A percentile compares a stretch with the other conserved stretches of the same genome.
These are phyloP conservation scores for Pistacia atlantica DNA, from an alignment of 345 rosid species.

Conservation along the genomic window DNA sequence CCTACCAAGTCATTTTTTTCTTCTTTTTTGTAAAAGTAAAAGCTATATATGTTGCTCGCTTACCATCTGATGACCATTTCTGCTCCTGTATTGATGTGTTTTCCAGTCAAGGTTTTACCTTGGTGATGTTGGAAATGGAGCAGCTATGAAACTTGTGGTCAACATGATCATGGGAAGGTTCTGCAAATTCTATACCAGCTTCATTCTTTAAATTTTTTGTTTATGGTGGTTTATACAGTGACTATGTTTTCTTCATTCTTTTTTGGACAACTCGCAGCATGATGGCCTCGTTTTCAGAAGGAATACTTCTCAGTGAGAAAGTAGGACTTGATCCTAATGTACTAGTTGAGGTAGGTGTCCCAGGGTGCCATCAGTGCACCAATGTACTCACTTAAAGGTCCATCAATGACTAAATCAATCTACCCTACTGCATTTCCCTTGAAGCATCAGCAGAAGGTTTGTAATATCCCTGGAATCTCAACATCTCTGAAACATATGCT, in stretches of 20 bases:
- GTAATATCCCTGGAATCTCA: slow-evolving; percentile 15
- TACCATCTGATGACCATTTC: background rate
- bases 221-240: slow-evolving; percentile 8
- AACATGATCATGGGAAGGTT: slow-evolving; percentile 99
- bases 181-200: background rate
- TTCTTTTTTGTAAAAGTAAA: no score
- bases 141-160: slow-evolving; percentile 95
- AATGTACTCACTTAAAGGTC: slow-evolving; percentile 88
- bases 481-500: background rate
- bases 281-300: slow-evolving; percentile 96
- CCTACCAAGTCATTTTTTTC: background rate
- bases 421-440: slow-evolving; percentile 90
- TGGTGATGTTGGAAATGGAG: slow-evolving; percentile 94
- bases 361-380: slow-evolving; percentile 95
- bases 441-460: slow-evolving; percentile 96
- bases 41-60: background rate
- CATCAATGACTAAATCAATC: slow-evolving; percentile 73
- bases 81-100: slow-evolving; percentile 15
- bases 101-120: slow-evolving; percentile 90
- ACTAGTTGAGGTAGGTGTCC: slow-evolving; percentile 77
- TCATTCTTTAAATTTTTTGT: background rate
- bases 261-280: slow-evolving; percentile 52
- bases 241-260: slow-evolving; percentile 15
- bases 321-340: slow-evolving; percentile 84
- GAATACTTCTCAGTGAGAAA: slow-evolving; percentile 80